Base-by-base conservation (phyloP, 208 protist genomes). In the Crithidia bombi region DNA sequence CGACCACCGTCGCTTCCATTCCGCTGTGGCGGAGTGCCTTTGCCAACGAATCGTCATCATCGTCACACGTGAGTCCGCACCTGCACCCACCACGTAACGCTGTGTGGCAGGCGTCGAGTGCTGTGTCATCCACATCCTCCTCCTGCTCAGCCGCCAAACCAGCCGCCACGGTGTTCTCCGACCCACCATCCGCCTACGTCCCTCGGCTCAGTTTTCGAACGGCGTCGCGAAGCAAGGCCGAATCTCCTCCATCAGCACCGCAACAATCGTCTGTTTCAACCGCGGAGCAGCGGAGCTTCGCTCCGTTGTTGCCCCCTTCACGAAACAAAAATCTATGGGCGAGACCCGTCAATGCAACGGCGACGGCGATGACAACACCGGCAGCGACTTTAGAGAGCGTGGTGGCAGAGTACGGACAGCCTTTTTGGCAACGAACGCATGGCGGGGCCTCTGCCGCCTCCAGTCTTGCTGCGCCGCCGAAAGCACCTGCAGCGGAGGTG, bases 281-380 rank as follows among this genome's bases (percentile, higher is more conserved):
- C 1, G 32, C 4, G 23, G 25, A 32, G 23, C 12, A 32, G 5
- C 17, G 19, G 33, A 61, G 55, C 14, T 30, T 28, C 7, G 36
- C 47, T 5, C 49, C 39, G 5, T 44, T 9, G 28, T 55, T 36
- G 25, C 66, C 35, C 3, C 59, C 68, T 15, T 67, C 50, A 17
- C 58, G 52, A 38, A 66, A 61, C 50, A 61, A 19, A 25, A n/a
- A 57, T 1, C 38, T 67, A 49, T 74, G 68, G 57, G 11, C 38
- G 28, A 66, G 32, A 30, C 26, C 43, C 30, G 49, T 19, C 25
- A 43, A 30, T 30, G 59, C 1, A 28, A 32, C 41, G 15, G n/a
- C 30, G 32, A 35, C n/a, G 19, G n/a, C 41, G 30, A n/a, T n/a
- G n/a, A n/a, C n/a, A n/a, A n/a, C n/a, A n/a, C 4, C 28, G 5